Evolutionary conservation across 2,329 filamentous ascomycete species (phyloP).

Genomic region (Thelonectria discophora): DNA sequence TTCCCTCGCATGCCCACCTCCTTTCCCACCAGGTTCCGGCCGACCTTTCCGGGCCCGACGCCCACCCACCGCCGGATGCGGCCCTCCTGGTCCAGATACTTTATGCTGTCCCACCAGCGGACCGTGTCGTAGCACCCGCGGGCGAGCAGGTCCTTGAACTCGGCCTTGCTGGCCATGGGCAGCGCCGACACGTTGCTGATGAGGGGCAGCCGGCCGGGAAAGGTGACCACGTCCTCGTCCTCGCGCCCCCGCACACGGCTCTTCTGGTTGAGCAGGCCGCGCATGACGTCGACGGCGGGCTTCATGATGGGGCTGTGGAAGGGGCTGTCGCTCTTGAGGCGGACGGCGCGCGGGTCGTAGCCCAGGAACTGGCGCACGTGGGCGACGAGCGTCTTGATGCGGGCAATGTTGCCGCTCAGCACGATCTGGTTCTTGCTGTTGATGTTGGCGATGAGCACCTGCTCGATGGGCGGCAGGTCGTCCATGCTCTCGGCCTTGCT

Average conservation of each 20-base stretch:
- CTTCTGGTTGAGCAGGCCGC: constrained; percentile 68
- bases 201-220: constrained; percentile 78
- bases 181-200: constrained; percentile 86
- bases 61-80: constrained; percentile 88
- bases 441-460: constrained; percentile 91
- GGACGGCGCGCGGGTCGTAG: constrained; percentile 88
- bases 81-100: constrained; percentile 84
- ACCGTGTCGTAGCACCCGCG: constrained; percentile 91
- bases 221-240: constrained; percentile 73
- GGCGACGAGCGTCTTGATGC: constrained; percentile 81
- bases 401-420: constrained; percentile 83
- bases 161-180: constrained; percentile 76
- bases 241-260: constrained; percentile 63
- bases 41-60: constrained; percentile 93
- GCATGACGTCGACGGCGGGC: constrained; percentile 81
- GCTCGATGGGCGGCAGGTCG: constrained; percentile 78
- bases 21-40: constrained; percentile 91
- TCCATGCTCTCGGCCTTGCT: constrained; percentile 67
- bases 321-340: constrained; percentile 85
- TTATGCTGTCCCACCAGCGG: constrained; percentile 92
- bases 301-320: constrained; percentile 95
- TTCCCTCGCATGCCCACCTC: constrained; percentile 88
- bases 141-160: constrained; percentile 82
- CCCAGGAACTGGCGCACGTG: constrained; percentile 90
- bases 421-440: constrained; percentile 98